Base-by-base conservation (phyloP, 2,329 filamentous ascomycete species). In the Phialocephala subalpina region DNA sequence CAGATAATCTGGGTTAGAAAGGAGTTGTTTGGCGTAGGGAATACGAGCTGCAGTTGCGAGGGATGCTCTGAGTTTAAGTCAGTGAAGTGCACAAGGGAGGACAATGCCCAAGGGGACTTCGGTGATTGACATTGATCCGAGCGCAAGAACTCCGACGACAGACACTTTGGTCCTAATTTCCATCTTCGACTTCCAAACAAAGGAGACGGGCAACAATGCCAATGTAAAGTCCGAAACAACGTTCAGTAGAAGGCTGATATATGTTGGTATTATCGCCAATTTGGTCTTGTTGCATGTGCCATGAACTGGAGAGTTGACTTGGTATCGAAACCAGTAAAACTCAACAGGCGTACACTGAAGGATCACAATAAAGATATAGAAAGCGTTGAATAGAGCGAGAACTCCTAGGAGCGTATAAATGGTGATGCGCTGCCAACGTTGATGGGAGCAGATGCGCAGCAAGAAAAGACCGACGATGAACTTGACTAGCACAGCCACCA, bases 101-200 rank as follows among this genome's bases (percentile, higher is more conserved):
- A 33, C 29, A 33, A 33, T 33, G 29, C 29, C 35, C 49, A 25
- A 59, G 29, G 29, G 29, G 29, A 33, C 4, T 5, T 5, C 60
- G 58, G n/a, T 12, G 27, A 70, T 78, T 45, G 71, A 80, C 78
- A 78, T 65, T 27, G 76, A 75, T 20, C 78, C 78, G 2, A 80
- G 68, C n/a, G 58, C 64, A 9, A 72, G 49, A 35, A 72, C 60
- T 6, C 53, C 61, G 16, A 63, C 64, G 12, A 79, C 69, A 58
- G 74, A 78, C n/a, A 79, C 61, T 66, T 79, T 80, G 5, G 77
- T 76, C 35, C 73, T 72, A 0, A 27, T 67, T 55, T 77, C 77
- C 74, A 81, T 79, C 57, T 79, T 76, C 11, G 78, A 67, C 16
- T 77, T 75, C 76, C 76, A 80, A 11, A 81, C 77, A 9, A 81